These are phyloP conservation scores for Podospora pseudopauciseta DNA, from an alignment of 495 filamentous ascomycete species.

Conservation along the genomic window DNA sequence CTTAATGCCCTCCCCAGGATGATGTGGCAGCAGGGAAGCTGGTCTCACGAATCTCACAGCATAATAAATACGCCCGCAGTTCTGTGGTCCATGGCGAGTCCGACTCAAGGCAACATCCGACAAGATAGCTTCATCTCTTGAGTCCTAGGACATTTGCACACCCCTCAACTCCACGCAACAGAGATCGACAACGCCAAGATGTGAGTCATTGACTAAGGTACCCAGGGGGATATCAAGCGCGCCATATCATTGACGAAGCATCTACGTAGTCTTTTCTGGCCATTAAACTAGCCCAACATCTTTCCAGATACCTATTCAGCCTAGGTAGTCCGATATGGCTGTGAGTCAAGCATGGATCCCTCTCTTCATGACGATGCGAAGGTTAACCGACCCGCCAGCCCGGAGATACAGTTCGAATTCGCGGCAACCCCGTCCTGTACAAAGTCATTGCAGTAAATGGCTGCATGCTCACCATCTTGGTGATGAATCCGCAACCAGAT, in stretches of 20 bases:
- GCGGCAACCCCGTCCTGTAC: conserved; percentile 22
- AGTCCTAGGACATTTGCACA: background rate
- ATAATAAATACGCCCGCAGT: background rate
- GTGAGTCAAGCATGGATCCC: background rate
- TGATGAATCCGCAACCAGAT: conserved; percentile 28
- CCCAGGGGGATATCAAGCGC: background rate
- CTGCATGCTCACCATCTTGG: conserved; percentile 26
- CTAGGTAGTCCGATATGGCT: background rate
- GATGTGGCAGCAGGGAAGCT: background rate
- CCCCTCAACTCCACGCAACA: background rate
- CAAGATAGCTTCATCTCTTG: background rate
- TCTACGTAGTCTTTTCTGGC: background rate
- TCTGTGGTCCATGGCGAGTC: background rate
- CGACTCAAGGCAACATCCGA: background rate
- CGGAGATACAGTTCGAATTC: conserved; percentile 25
- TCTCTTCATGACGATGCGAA: background rate
- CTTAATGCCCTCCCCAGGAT: background rate
- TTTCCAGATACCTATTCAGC: background rate
- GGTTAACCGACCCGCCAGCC: conserved; percentile 3
- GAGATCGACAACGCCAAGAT: background rate
- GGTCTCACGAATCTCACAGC: background rate
- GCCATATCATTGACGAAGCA: background rate
- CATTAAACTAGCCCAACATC: background rate
- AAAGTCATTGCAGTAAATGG: conserved; percentile 26
- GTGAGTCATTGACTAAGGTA: background rate